Evolutionary conservation across 2,329 filamentous ascomycete genomes (phyloP).

Genomic region (Ascochyta viciae-villosae): DNA sequence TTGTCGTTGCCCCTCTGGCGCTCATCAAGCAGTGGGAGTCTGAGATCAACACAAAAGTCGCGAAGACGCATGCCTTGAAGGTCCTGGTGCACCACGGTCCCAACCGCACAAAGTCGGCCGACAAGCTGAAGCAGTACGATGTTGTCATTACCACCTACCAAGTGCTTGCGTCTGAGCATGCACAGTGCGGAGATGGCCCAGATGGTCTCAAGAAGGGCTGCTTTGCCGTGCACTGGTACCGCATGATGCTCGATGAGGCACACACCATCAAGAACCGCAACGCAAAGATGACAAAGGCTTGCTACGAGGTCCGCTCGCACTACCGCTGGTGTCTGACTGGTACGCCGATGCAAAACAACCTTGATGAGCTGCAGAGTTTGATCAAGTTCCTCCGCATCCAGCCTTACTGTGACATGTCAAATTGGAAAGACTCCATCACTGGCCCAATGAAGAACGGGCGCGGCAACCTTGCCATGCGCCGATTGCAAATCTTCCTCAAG

Average conservation of each 20-base stretch:
- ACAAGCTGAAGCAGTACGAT: slow-evolving; percentile 83
- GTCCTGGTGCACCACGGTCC: slow-evolving; percentile 93
- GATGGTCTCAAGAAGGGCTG: slow-evolving; percentile 77
- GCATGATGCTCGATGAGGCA: slow-evolving; percentile 93
- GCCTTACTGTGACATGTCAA: slow-evolving; percentile 83
- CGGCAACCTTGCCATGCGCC: slow-evolving; percentile 85
- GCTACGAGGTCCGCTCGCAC: slow-evolving; percentile 81
- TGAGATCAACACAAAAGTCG: slow-evolving; percentile 85
- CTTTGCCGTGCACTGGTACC: slow-evolving; percentile 93
- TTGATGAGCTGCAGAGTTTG: slow-evolving; percentile 93
- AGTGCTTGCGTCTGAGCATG: slow-evolving; percentile 90
- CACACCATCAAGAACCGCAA: slow-evolving; percentile 99
- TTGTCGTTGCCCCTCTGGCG: slow-evolving; percentile 91
- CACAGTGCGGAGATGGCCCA: slow-evolving; percentile 67
- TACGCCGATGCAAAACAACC: slow-evolving; percentile 97
- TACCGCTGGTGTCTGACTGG: slow-evolving; percentile 97
- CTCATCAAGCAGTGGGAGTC: slow-evolving; percentile 97
- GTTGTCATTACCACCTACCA: slow-evolving; percentile 98
- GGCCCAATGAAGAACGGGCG: slow-evolving; percentile 87
- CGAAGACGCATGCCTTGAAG: slow-evolving; percentile 71
- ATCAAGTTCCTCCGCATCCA: slow-evolving; percentile 92
- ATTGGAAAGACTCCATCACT: slow-evolving; percentile 93
- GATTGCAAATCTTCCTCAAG: slow-evolving; percentile 82
- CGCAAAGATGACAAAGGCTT: slow-evolving; percentile 92
- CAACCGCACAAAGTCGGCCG: slow-evolving; percentile 77